Evolutionary conservation across 768 basidiomycete genomes (phyloP).

Genomic region (Trichaptum fuscoviolaceum): DNA sequence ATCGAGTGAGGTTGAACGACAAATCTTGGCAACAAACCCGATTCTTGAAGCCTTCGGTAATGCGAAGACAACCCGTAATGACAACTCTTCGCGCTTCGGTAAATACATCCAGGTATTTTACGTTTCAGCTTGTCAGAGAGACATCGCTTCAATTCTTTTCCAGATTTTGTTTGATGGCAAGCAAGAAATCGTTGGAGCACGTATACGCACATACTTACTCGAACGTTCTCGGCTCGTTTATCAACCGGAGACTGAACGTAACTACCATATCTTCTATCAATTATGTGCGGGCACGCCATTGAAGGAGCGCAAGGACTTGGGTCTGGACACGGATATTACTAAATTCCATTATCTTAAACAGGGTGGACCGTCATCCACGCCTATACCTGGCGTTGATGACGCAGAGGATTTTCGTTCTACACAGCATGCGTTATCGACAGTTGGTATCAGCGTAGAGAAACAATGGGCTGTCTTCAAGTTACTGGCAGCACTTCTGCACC

Average conservation of each 20-base stretch:
- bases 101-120: conserved; percentile 95
- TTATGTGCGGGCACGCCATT: conserved; percentile 94
- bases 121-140: not conserved
- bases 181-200: conserved; percentile 96
- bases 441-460: conserved; percentile 95
- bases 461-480: conserved; percentile 98
- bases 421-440: conserved; percentile 91
- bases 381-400: conserved; percentile 92
- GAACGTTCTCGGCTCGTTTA: conserved; percentile 97
- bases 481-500: conserved; percentile 87
- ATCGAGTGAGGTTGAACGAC: conserved; percentile 91
- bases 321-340: conserved; percentile 76
- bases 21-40: conserved; percentile 98
- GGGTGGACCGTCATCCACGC: conserved; percentile 82
- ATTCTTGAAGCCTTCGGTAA: conserved; percentile 99
- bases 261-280: conserved; percentile 99
- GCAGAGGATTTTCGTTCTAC: conserved; percentile 92
- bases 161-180: conserved; percentile 95
- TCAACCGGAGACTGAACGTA: conserved; percentile 93
- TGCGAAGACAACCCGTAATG: conserved; percentile 98
- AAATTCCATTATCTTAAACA: conserved; percentile 93
- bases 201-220: conserved; percentile 97
- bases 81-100: conserved; percentile 98
- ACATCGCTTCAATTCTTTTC: not conserved
- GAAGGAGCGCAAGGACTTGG: conserved; percentile 93